These are phyloP conservation scores for Irpex sp. DNA, from an alignment of 1,284 basidiomycete genomes.

Conservation along the genomic window DNA sequence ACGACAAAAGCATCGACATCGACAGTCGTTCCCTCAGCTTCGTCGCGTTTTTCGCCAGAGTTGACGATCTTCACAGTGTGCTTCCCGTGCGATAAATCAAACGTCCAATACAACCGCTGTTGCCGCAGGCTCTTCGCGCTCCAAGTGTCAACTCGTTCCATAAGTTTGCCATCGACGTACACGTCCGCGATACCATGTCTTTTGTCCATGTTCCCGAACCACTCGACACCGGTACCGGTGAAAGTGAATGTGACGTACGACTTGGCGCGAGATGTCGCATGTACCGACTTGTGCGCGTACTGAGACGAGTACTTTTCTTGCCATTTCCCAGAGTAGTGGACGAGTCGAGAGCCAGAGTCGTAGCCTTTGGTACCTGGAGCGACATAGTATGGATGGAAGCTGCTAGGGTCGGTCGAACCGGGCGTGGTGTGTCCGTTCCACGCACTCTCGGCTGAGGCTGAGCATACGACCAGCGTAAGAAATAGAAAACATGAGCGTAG, in stretches of 20 bases:
- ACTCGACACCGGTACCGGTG: constrained; percentile 69
- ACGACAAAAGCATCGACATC: constrained; percentile 70
- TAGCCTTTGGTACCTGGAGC: constrained; percentile 69
- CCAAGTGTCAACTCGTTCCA: constrained; percentile 45
- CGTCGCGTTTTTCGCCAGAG: constrained; percentile 38
- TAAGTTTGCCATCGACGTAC: constrained; percentile 51
- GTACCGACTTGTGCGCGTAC: constrained; percentile 50
- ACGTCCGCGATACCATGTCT: constrained; percentile 54
- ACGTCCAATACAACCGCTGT: constrained; percentile 65
- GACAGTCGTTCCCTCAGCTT: constrained; percentile 33
- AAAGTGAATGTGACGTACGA: constrained; percentile 60
- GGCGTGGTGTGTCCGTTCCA: constrained; percentile 65
- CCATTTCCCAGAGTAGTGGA: constrained; percentile 63
- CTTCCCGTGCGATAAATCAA: constrained; percentile 44
- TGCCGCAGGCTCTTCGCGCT: constrained; percentile 39
- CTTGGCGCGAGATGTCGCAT: constrained; percentile 42
- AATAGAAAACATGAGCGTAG: constrained; percentile 20
- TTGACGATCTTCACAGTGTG: constrained; percentile 68
- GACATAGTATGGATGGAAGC: constrained; percentile 67
- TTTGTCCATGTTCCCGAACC: constrained; percentile 62
- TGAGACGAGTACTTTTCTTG: constrained; percentile 44
- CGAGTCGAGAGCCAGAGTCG: constrained; percentile 59
- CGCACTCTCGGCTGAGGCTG: constrained; percentile 37
- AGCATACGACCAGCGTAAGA: constrained; percentile 23
- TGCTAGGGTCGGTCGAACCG: constrained; percentile 40